Evolutionary conservation across 139 green algal species (phyloP), one percentile per base, ranked within the genome.

Genomic region (Chlorella sp.): DNA sequence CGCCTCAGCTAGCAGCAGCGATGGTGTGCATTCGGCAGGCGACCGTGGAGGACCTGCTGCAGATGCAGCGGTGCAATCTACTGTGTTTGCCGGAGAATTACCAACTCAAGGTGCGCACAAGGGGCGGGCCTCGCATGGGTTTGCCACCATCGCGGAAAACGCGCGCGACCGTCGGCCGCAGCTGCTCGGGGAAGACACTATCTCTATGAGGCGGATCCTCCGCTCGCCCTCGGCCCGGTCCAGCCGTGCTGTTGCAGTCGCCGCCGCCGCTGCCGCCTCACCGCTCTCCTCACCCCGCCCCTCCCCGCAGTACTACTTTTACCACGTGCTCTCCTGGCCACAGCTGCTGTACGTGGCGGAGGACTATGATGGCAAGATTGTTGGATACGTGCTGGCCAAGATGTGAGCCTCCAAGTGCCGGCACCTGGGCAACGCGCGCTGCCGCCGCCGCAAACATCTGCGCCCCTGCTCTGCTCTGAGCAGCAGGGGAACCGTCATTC

Each of bases 331-430:
- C 18, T 98, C 97, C 7, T 99, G 98, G 98, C 98, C 98, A 28
- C 98, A 99, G 91, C 96, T 99, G 32, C 93, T 99, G 26, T 97
- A 99, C 71, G 97, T 99, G 69, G 98, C 98, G 3, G 98, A 99
- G 91, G 97, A 99, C 89, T 98, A 99, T 88, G 95, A 98, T 86
- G 97, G 97, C 2, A 95, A 95, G 60, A 99, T 99, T 57, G 98
- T 99, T 22, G 98, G 98, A 34, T 99, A 99, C 89, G 98, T 99
- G 15, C 94, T 99, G 30, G 98, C 98, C 12, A 99, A 99, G 89
- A 99, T 99, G 97, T 97, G 85, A 88, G 96, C 26, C 77, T 5
- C 12, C 1, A 9, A 57, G 48, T 57, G 32, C 71, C 71, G 28
- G 32, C 32, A 34, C 19, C 71, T 40, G 34, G 71, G 32, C 21